A percentile compares a stretch with the other conserved stretches of the same genome.
phyloP scores from a whole-genome alignment of 345 rosid genomes.

The Populus nigra region DNA sequence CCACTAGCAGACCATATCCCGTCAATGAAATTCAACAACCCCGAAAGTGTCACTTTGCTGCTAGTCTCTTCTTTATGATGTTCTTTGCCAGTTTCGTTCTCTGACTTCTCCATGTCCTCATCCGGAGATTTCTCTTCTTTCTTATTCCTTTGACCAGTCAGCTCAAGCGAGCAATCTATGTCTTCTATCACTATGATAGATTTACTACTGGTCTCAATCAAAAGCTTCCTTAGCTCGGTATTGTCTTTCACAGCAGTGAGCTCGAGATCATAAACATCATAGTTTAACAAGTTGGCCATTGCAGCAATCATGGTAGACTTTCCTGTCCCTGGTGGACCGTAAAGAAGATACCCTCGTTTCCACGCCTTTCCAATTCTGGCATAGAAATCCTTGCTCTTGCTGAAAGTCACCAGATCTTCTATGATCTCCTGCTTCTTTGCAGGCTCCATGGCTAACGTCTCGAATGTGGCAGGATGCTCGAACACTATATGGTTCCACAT shows the following conservation, averaged over 20 bases:
- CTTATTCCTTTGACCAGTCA: constrained; percentile 51
- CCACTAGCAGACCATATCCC: constrained; percentile 75
- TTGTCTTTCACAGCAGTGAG: constrained; percentile 43
- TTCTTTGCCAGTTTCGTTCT: constrained; percentile 31
- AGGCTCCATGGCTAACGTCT: constrained; percentile 55
- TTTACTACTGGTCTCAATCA: constrained; percentile 45
- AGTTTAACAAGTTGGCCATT: constrained; percentile 43
- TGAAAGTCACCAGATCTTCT: constrained; percentile 55
- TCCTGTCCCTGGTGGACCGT: constrained; percentile 47
- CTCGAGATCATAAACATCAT: constrained; percentile 43
- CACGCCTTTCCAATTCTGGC: constrained; percentile 53
- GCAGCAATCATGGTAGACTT: constrained; percentile 50
- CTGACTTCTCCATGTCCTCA: constrained; percentile 33
- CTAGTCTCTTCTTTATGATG: constrained; percentile 22
- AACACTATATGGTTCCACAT: constrained; percentile 58
- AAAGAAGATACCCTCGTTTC: constrained; percentile 59
- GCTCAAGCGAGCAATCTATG: constrained; percentile 56
- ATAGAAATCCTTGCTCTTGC: constrained; percentile 49
- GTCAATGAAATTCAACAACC: constrained; percentile 61
- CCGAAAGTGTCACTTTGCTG: constrained; percentile 62
- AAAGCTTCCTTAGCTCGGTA: constrained; percentile 36
- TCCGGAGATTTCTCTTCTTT: constrained; percentile 22
- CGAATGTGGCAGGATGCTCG: constrained; percentile 60
- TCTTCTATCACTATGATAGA: constrained; percentile 57
- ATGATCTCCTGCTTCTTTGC: constrained; percentile 51